Evolutionary conservation across 208 protist species (phyloP).

Genomic region (Leishmania lainsoni): DNA sequence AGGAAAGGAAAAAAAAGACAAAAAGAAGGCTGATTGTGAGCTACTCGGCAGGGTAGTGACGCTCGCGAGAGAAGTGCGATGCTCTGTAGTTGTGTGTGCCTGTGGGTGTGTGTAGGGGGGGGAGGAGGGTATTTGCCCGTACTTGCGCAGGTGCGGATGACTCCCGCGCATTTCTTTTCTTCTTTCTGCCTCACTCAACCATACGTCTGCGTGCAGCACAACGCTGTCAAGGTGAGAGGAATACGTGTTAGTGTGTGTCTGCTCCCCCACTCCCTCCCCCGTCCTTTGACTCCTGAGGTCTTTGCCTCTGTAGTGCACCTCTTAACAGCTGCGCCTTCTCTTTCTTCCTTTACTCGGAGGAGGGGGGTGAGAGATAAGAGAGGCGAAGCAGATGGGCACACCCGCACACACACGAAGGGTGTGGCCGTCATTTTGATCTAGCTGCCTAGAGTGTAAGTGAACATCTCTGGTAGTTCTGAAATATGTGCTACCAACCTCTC

Average conservation of each 20-base stretch:
- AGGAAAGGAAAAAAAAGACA: not conserved
- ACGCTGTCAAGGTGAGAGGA: not conserved
- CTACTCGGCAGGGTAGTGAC: not conserved
- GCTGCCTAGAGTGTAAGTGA: not conserved
- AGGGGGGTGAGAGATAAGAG: not conserved
- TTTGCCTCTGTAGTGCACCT: not conserved
- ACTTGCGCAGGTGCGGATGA: not conserved
- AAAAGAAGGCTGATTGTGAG: not conserved
- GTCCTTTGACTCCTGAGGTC: not conserved
- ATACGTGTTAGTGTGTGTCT: not conserved
- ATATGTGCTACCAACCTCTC: not conserved
- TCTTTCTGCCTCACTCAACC: not conserved
- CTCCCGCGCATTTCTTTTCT: not conserved
- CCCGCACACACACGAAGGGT: not conserved
- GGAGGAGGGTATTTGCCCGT: not conserved
- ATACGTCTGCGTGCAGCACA: not conserved
- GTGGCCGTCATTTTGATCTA: not conserved
- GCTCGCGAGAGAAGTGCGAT: not conserved
- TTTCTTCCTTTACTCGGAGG: not conserved
- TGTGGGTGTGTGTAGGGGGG: not conserved
- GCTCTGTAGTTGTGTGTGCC: not conserved
- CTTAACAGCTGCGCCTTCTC: not conserved
- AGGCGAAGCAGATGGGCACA: not conserved
- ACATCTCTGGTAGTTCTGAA: not conserved
- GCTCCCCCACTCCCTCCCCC: not conserved